Base-by-base conservation (phyloP, 192 early-diverging fungal genomes). In the Rhizoclosmatium sp. region DNA sequence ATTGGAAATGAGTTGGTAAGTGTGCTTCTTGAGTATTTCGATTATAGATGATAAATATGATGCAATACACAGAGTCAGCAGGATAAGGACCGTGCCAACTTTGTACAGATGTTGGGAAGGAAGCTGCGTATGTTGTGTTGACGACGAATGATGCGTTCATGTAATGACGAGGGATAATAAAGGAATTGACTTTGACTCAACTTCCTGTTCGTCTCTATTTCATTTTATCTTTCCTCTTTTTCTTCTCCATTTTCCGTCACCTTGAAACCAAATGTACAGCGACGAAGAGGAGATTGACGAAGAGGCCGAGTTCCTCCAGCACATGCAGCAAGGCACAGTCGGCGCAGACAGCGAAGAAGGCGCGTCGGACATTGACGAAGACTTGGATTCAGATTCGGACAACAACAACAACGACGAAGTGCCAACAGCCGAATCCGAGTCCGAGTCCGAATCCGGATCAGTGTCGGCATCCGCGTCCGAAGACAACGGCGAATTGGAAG, bases 61-160 rank as follows among this genome's bases (percentile, higher is more conserved):
- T 54, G 9, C 5, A 54, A 54, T 12, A 7, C 5, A 46, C 10
- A 44, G 66, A 68, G 31, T 0, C 66, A 68, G 66, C 66, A 82
- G 69, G 86, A 81, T 3, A 44, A 48, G 48, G 21, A 56, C 23
- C 71, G n/a, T 10, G 47, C 41, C 42, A 45, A 58, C 48, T 83
- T 72, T 54, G 62, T 78, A 0, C 64, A 59, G 47, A 21, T 64
- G 31, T 49, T 70, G 31, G 47, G 14, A 31, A n/a, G 59, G 47
- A 71, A 66, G n/a, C 10, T 72, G 64, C 73, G 64, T 10, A 64
- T 66, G 65, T 48, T 51, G n/a, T 61, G 47, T 39, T 81, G 70
- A 71, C 14, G 40, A 19, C 1, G 62, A 65, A 2, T 65, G 19
- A 7, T 68, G 66, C 9, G 1, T 71, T 19, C 5, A 21, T 3